Evolutionary conservation across 768 basidiomycete genomes (phyloP), one percentile per base, ranked within the genome.

Genomic region (Postia placenta): DNA sequence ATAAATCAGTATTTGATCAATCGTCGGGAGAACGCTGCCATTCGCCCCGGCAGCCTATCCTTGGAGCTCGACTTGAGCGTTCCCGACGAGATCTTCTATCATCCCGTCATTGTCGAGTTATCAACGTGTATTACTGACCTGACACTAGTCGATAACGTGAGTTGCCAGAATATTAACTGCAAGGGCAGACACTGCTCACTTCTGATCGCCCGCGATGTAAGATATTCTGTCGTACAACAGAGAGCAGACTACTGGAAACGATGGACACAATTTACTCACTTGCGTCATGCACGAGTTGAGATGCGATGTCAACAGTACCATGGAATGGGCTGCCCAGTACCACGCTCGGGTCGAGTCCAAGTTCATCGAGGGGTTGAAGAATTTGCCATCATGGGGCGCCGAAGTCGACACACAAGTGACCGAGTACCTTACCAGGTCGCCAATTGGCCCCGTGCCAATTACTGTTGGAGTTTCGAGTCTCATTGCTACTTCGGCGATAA

Each of bases 71-170:
- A 28, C 14, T 17, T 24, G 33, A 17, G 6, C 58, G 66, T 85
- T 26, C 76, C 79, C 5, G 77, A 85, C 46, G 71, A 75, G 41
- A 71, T 80, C 14, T 78, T 78, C 53, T 68, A 78, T 39, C 70
- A 85, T 58, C 67, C 76, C 12, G 64, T 53, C 22, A 77, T 85
- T 57, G 64, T 68, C 55, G 69, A 71, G 38, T 70, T 79, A 9
- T 75, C 35, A 1, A 28, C 27, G 11, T 47, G 46, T 26, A 45
- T 24, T 17, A 50, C 38, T 3, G 53, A 50, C 26, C 37, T 54
- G 36, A 74, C 85, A 42, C 79, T 76, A 58, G 83, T 78, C 78
- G 67, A 80, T 17, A 85, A 87, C 60, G 83, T 84, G 53, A 59
- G 76, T 66, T 23, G 30, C n/a, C n/a, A n/a, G n/a, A 20, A 1